phyloP scores from a whole-genome alignment of 192 early-diverging fungal genomes.

The Dimargaris xerosporica region DNA sequence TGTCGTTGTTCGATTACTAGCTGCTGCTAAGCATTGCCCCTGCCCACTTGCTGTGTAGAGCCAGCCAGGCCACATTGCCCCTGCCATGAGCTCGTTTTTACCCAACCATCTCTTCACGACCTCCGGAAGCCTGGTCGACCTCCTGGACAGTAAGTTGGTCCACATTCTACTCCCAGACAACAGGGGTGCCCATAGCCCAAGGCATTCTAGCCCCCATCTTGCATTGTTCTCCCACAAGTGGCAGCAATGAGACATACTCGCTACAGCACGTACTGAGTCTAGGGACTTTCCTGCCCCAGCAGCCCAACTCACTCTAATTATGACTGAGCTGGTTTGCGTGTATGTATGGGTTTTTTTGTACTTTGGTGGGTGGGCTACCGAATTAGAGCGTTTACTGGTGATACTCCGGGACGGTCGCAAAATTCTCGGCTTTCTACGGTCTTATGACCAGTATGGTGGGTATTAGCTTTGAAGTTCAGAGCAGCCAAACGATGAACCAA shows the following conservation, averaged over 20 bases:
- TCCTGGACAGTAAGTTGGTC: constrained; percentile 64
- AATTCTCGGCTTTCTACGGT: constrained; percentile 80
- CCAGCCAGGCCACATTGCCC: too few relatives aligned
- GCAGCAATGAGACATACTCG: neutral
- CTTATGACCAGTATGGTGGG: constrained; percentile 96
- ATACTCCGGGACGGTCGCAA: constrained; percentile 90
- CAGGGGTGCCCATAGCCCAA: too few relatives aligned
- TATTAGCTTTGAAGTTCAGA: neutral
- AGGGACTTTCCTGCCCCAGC: too few relatives aligned
- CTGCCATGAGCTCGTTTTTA: constrained; percentile 9
- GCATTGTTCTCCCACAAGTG: neutral
- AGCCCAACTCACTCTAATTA: too few relatives aligned
- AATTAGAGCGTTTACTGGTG: constrained; percentile 49
- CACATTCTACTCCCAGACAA: too few relatives aligned
- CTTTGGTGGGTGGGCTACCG: too few relatives aligned
- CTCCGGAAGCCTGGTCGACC: constrained; percentile 81
- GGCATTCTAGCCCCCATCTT: neutral
- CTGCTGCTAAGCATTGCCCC: neutral
- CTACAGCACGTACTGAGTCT: too few relatives aligned
- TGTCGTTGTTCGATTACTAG: too few relatives aligned
- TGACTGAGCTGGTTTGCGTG: too few relatives aligned
- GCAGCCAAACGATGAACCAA: too few relatives aligned
- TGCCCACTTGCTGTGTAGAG: too few relatives aligned
- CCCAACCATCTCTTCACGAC: constrained; percentile 71
- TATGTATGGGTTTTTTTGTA: too few relatives aligned